Conservation (phyloP, 768 basidiomycete genomes). For the Kondoa subrosea region DNA sequence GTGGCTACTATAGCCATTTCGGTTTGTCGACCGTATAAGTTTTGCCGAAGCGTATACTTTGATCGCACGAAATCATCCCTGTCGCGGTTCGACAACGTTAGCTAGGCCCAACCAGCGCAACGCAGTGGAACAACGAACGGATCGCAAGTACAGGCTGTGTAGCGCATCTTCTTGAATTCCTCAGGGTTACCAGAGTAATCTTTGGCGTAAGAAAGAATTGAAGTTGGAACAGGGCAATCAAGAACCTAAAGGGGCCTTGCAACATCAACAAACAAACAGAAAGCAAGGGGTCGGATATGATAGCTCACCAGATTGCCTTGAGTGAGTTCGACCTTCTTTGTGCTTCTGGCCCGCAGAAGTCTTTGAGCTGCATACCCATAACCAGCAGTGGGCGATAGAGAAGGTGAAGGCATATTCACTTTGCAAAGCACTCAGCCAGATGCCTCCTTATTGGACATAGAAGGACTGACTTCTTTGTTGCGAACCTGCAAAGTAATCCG, state of each 20-base stretch:
- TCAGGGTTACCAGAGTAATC: conserved; percentile 1
- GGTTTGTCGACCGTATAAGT: conserved; percentile 17
- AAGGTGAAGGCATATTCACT: background rate
- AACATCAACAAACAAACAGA: conserved; percentile 12
- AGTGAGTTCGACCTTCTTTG: conserved; percentile 13
- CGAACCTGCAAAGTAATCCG: background rate
- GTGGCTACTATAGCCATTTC: conserved; percentile 5
- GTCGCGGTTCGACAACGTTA: conserved; percentile 14
- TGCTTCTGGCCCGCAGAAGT: conserved; percentile 14
- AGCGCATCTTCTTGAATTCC: conserved; percentile 20
- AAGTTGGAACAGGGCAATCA: background rate
- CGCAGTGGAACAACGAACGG: background rate
- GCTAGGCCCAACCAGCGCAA: conserved; percentile 1
- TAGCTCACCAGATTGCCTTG: conserved; percentile 19
- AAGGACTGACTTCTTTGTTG: too few relatives aligned
- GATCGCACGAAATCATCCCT: conserved; percentile 16
- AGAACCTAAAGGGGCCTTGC: background rate
- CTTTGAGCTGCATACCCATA: background rate
- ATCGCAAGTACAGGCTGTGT: background rate
- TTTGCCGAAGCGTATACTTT: conserved; percentile 16
- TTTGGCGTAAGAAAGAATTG: conserved; percentile 9
- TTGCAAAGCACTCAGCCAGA: too few relatives aligned
- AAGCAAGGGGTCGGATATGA: conserved; percentile 9
- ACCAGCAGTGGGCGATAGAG: background rate
- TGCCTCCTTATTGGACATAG: too few relatives aligned